Base-by-base conservation (phyloP, 2,329 filamentous ascomycete genomes). In the Fusarium chuoi region DNA sequence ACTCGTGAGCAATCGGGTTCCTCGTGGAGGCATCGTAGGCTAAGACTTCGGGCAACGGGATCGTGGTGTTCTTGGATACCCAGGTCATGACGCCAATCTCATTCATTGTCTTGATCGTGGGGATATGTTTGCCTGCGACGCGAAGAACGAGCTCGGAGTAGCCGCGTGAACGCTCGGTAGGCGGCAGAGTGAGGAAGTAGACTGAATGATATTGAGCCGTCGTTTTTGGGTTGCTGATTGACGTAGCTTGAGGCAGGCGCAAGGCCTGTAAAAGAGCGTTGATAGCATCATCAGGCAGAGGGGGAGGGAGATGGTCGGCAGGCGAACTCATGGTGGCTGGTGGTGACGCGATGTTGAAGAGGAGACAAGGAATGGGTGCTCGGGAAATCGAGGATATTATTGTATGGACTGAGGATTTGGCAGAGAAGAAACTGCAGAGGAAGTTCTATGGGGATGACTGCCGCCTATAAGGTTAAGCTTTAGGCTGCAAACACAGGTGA, bases 231-330 rank as follows among this genome's bases (percentile, higher is more conserved):
- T 51, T 15, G 6, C 8, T 24, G 8, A 35, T 35, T 2, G 30
- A 18, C 0, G 12, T 35, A 8, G 12, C 30, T 0, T 5, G 30
- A 20, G 30, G 48, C 1, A 51, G n/a, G 6, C 17, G 8, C 12
- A 35, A 35, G 6, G 7, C 0, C 8, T 24, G n/a, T n/a, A 51
- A 20, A 1, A 35, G n/a, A 6, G 4, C 4, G 6, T 51, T 24
- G 8, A 51, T 51, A 4, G 30, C n/a, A 14, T 20, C 8, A 0
- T 35, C 6, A 1, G 48, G 1, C 2, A 51, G n/a, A 24, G 30
- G 30, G 0, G 5, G 17, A 6, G 30, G 48, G 8, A 51, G 30
- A 6, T 51, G 30, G 3, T 9, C 12, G 6, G 30, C 30, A 0
- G 48, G 48, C 1, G 22, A 11, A 6, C n/a, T 20, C 48, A 51